Evolutionary conservation across 441 rosid genomes (phyloP).

Genomic region (Populus hybrid): DNA sequence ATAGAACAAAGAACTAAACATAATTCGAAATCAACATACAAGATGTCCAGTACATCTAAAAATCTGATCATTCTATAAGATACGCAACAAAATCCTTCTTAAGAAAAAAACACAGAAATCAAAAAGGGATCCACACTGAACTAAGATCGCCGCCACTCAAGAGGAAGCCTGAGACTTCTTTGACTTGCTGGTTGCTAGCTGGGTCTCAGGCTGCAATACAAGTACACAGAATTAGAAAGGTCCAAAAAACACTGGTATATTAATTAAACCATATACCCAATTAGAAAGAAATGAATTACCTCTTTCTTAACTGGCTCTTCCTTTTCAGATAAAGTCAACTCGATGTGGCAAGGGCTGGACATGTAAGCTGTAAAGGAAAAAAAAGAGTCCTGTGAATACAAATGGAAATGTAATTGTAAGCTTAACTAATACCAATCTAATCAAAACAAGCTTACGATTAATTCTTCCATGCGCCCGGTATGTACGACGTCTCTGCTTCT

Average conservation of each 20-base stretch:
- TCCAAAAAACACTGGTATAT: neutral
- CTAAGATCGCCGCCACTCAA: neutral
- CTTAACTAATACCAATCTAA: neutral
- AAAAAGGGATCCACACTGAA: slow-evolving; percentile 10
- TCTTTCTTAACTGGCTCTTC: slow-evolving; percentile 95
- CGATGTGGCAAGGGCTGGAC: slow-evolving; percentile 98
- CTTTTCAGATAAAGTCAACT: slow-evolving; percentile 80
- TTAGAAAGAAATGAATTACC: slow-evolving; percentile 34
- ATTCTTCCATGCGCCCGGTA: slow-evolving; percentile 98
- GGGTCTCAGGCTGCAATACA: slow-evolving; percentile 57
- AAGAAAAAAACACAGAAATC: neutral
- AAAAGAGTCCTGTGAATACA: neutral
- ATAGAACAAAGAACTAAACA: slow-evolving; percentile 15
- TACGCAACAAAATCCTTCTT: slow-evolving; percentile 20
- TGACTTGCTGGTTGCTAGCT: slow-evolving; percentile 60
- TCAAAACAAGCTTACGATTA: slow-evolving; percentile 56
- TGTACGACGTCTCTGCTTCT: slow-evolving; percentile 89
- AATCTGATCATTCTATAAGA: slow-evolving; percentile 20
- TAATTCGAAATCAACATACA: slow-evolving; percentile 12
- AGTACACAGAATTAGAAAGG: neutral
- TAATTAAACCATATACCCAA: neutral
- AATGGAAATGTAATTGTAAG: neutral
- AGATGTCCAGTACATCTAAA: slow-evolving; percentile 24
- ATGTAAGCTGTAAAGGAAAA: slow-evolving; percentile 64
- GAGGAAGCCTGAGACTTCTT: slow-evolving; percentile 47